Evolutionary conservation across 179 eudicot species (phyloP).

Genomic region (Vitellaria paradoxa): DNA sequence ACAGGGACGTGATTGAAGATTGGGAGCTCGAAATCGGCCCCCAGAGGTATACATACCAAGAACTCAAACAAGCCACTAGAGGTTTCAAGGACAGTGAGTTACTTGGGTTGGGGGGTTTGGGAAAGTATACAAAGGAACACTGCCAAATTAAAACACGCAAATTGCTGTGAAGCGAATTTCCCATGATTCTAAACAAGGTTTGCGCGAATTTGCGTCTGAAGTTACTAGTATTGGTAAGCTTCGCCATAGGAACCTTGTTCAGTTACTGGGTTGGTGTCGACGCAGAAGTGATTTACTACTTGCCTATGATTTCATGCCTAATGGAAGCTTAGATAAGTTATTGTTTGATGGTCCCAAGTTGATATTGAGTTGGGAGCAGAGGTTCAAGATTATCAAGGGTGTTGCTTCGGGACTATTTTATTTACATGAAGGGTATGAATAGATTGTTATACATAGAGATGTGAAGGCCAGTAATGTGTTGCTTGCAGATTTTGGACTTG

Average conservation of each 20-base stretch:
- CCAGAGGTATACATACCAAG: slow-evolving; percentile 46
- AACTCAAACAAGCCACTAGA: slow-evolving; percentile 48
- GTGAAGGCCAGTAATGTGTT: slow-evolving; percentile 65
- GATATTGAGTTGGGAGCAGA: slow-evolving; percentile 51
- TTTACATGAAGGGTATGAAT: slow-evolving; percentile 65
- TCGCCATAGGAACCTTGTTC: slow-evolving; percentile 40
- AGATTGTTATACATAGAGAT: slow-evolving; percentile 60
- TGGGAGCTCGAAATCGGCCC: slow-evolving; percentile 64
- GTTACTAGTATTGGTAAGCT: slow-evolving; percentile 36
- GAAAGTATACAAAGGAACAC: slow-evolving; percentile 55
- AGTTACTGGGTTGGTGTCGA: slow-evolving; percentile 41
- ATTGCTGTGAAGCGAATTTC: slow-evolving; percentile 60
- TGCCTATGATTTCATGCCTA: slow-evolving; percentile 73
- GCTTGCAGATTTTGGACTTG: slow-evolving; percentile 68
- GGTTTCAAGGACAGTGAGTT: slow-evolving; percentile 47
- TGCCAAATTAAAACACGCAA: slow-evolving; percentile 31
- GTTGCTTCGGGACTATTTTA: slow-evolving; percentile 68
- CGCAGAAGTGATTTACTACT: slow-evolving; percentile 53
- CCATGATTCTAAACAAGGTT: slow-evolving; percentile 60
- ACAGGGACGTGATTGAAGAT: slow-evolving; percentile 40
- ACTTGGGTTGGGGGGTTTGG: slow-evolving; percentile 71
- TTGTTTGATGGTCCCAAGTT: slow-evolving; percentile 30
- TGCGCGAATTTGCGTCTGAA: slow-evolving; percentile 41
- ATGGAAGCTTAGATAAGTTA: slow-evolving; percentile 63
- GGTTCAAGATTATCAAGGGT: slow-evolving; percentile 63